Conservation (phyloP, 2,329 filamentous ascomycete genomes). For the Fusarium liriodendri region DNA sequence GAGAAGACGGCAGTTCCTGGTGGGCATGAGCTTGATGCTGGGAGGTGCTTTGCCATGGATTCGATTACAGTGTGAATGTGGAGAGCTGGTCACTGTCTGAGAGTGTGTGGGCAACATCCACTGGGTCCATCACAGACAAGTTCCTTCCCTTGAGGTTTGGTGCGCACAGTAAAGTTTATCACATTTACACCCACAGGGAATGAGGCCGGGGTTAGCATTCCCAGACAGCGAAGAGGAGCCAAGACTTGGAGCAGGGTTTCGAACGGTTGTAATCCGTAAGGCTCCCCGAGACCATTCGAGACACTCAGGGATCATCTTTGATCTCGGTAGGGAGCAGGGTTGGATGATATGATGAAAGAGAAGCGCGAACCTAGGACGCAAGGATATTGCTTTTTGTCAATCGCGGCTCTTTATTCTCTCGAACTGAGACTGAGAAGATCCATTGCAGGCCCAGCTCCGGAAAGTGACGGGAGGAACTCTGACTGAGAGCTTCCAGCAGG, state of each 20-base stretch:
- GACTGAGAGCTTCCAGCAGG: conserved; percentile 8
- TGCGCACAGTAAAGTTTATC: background rate
- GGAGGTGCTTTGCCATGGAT: background rate
- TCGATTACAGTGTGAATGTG: background rate
- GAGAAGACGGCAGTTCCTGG: background rate
- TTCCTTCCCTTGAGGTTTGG: conserved; percentile 14
- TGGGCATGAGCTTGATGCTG: background rate
- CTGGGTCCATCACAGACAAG: background rate
- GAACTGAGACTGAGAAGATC: background rate
- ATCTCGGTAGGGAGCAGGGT: background rate
- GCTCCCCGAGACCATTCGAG: background rate
- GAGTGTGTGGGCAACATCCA: background rate
- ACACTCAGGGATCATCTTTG: background rate
- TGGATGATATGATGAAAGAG: background rate
- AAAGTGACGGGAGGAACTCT: conserved; percentile 28
- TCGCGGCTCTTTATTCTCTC: background rate
- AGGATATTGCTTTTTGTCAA: background rate
- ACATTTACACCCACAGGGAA: background rate
- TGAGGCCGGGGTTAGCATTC: background rate
- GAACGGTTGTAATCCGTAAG: background rate
- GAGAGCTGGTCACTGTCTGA: background rate
- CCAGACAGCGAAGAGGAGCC: background rate
- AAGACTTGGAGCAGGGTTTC: background rate
- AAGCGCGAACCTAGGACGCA: background rate
- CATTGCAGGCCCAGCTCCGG: background rate